Evolutionary conservation across 441 rosid species (phyloP).

Genomic region (Eutrema salsugineum): DNA sequence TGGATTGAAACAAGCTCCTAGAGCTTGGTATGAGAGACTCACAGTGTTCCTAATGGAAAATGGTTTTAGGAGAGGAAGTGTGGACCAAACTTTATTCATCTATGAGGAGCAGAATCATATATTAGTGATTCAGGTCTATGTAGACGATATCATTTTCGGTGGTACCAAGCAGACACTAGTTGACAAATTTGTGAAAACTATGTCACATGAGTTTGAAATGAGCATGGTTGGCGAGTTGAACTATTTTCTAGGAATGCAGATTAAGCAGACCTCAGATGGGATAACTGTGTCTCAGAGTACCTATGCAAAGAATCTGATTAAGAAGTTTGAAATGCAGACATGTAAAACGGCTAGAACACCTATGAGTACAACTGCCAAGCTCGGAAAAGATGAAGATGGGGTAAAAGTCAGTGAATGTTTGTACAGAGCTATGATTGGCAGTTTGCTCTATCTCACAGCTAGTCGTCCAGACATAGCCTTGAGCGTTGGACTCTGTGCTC

Average conservation of each 20-base stretch:
- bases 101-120: too few relatives aligned
- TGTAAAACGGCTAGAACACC: neutral
- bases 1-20: neutral
- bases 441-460: neutral
- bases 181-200: neutral
- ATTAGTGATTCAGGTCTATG: too few relatives aligned
- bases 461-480: neutral
- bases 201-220: neutral
- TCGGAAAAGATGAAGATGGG: too few relatives aligned
- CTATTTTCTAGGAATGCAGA: neutral
- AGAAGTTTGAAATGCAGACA: neutral
- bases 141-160: too few relatives aligned
- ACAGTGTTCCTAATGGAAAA: neutral
- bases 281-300: neutral
- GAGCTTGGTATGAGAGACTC: neutral
- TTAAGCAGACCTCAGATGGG: fast-evolving
- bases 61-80: too few relatives aligned
- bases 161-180: neutral
- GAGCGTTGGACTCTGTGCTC: neutral
- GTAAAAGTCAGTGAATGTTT: neutral
- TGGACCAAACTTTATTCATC: too few relatives aligned
- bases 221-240: neutral
- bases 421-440: neutral
- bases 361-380: too few relatives aligned
- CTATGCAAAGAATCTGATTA: neutral